These are phyloP conservation scores for Xylaria sp. DNA, from an alignment of 2,329 filamentous ascomycete species.

Conservation along the genomic window DNA sequence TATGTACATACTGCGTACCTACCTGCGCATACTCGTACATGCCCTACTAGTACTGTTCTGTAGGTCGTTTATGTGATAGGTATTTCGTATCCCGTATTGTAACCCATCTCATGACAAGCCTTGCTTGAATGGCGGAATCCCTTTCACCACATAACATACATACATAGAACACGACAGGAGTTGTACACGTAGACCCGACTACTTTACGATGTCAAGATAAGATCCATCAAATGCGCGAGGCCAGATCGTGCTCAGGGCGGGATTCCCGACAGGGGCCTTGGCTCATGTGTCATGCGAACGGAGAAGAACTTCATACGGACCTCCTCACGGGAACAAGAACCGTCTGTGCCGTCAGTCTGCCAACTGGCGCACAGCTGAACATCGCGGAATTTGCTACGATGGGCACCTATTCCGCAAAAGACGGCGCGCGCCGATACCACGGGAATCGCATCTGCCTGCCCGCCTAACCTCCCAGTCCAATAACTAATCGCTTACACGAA, in stretches of 20 bases:
- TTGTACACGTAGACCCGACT: background rate
- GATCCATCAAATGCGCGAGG: background rate
- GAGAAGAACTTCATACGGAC: background rate
- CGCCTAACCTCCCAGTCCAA: background rate
- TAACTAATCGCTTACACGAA: background rate
- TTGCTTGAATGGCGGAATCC: background rate
- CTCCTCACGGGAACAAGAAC: background rate
- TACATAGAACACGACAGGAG: background rate
- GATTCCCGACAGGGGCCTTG: slow-evolving; percentile 8
- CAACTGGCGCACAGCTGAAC: background rate
- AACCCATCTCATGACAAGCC: background rate
- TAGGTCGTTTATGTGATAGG: too few relatives aligned
- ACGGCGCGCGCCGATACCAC: too few relatives aligned
- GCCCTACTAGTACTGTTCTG: too few relatives aligned
- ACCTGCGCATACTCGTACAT: too few relatives aligned
- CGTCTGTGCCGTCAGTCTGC: background rate
- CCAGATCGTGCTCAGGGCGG: slow-evolving; percentile 1
- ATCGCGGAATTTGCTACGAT: background rate
- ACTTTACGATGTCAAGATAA: background rate
- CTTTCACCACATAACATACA: background rate
- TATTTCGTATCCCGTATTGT: too few relatives aligned
- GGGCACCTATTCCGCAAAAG: too few relatives aligned
- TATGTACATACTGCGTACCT: too few relatives aligned
- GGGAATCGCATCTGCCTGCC: background rate
- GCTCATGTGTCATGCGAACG: background rate